These are phyloP conservation scores for Camelina laxa DNA, from an alignment of 345 rosid species.

Conservation along the genomic window DNA sequence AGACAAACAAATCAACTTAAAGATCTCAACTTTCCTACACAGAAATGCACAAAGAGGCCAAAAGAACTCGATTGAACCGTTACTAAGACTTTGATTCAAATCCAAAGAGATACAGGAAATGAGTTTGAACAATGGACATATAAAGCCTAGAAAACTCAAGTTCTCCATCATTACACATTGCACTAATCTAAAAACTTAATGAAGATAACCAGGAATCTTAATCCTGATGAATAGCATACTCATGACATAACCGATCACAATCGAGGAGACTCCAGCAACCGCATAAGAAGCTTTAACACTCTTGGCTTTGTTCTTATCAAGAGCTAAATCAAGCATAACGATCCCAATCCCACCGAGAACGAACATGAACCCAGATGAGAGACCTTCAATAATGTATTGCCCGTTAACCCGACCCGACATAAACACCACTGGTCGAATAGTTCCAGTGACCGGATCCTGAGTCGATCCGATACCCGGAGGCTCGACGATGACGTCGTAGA, in stretches of 20 bases:
- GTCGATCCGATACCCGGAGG: conserved; percentile 91
- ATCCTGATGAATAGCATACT: conserved; percentile 88
- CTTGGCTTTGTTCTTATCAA: conserved; percentile 74
- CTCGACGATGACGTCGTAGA: conserved; percentile 88
- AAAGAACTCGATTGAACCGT: background rate
- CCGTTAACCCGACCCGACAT: conserved; percentile 85
- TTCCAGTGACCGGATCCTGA: conserved; percentile 79
- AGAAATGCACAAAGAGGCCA: background rate
- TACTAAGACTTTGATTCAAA: background rate
- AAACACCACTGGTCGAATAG: conserved; percentile 85
- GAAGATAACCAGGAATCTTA: conserved; percentile 86
- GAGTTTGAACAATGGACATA: background rate
- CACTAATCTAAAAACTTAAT: conserved; percentile 5
- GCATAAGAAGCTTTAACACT: conserved; percentile 75
- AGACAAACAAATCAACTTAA: background rate
- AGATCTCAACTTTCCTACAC: background rate
- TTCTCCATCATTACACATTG: background rate
- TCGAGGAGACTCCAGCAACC: conserved; percentile 65
- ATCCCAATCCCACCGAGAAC: conserved; percentile 82
- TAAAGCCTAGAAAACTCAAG: background rate
- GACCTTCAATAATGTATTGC: conserved; percentile 93
- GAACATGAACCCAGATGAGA: conserved; percentile 92
- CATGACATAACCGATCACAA: conserved; percentile 75
- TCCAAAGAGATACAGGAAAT: background rate
- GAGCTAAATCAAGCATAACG: conserved; percentile 73